Conservation (phyloP, 257 asterid species). For the Solanum appendiculatum region DNA sequence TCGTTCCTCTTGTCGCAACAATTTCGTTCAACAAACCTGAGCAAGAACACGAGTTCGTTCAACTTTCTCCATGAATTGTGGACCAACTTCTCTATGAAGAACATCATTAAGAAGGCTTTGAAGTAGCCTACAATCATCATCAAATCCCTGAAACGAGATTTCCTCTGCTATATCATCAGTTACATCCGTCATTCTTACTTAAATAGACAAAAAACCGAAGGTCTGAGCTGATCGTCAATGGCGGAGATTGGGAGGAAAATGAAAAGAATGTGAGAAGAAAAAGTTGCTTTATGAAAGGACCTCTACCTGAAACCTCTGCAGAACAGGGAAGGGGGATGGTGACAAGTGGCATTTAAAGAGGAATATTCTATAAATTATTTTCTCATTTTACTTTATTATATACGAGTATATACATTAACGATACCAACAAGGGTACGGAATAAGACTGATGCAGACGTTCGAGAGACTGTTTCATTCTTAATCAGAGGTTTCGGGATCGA, state of each 20-base stretch:
- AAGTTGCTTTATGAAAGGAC: conserved; percentile 13
- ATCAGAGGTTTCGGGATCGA: no score
- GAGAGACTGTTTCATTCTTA: no score
- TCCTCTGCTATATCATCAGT: conserved; percentile 97
- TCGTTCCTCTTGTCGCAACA: no score
- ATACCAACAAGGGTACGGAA: no score
- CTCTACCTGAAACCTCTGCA: not conserved
- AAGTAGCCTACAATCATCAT: conserved; percentile 78
- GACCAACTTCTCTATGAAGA: conserved; percentile 78
- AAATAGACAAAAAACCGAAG: not conserved
- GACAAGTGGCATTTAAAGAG: conserved; percentile 30
- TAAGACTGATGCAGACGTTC: no score
- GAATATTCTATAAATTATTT: no score
- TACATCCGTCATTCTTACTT: conserved; percentile 57
- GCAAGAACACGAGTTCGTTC: conserved; percentile 78
- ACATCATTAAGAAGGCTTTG: conserved; percentile 81
- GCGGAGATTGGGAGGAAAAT: not conserved
- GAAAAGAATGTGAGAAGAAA: not conserved
- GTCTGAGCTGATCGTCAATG: not conserved
- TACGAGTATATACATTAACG: no score
- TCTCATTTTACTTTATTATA: no score
- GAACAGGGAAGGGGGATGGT: conserved; percentile 6
- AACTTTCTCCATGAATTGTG: conserved; percentile 62
- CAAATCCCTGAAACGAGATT: conserved; percentile 80
- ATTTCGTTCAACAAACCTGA: conserved; percentile 63